A percentile compares a stretch with the other conserved stretches of the same genome.
These are phyloP conservation scores for Pythium plurisporium DNA, from an alignment of 352 stramenopile species.

Conservation along the genomic window DNA sequence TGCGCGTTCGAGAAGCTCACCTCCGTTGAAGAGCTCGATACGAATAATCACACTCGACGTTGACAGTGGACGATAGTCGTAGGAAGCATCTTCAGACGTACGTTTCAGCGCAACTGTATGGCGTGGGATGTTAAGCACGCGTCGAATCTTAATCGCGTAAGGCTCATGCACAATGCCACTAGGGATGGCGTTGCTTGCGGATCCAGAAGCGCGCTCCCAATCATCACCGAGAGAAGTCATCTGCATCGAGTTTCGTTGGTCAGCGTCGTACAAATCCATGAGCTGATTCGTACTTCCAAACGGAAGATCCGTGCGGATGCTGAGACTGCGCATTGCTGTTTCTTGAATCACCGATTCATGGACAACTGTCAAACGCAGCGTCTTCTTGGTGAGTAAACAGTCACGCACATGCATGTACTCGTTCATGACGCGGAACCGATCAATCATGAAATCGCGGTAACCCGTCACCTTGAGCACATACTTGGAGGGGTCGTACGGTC, in stretches of 20 bases:
- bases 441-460: conserved; percentile 84
- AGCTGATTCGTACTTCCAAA: conserved; percentile 49
- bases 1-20: conserved; percentile 62
- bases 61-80: conserved; percentile 43
- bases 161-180: conserved; percentile 60
- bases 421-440: conserved; percentile 76
- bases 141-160: conserved; percentile 67
- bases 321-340: conserved; percentile 71
- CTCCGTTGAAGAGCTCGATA: conserved; percentile 74
- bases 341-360: conserved; percentile 84
- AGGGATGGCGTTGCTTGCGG: conserved; percentile 30
- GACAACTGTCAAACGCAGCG: conserved; percentile 78
- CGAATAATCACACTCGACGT: conserved; percentile 69
- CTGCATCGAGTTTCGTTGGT: conserved; percentile 57
- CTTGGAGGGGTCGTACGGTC: conserved; percentile 73
- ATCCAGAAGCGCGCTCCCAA: conserved; percentile 43
- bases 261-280: conserved; percentile 45
- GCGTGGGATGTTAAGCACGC: conserved; percentile 80
- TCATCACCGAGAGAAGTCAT: conserved; percentile 75
- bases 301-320: conserved; percentile 61
- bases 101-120: conserved; percentile 61
- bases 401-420: conserved; percentile 87
- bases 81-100: conserved; percentile 58
- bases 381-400: conserved; percentile 84
- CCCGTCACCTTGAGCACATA: conserved; percentile 85